Conservation (phyloP, 139 green algal species). For the Chlamydomonas sphaeroides region DNA sequence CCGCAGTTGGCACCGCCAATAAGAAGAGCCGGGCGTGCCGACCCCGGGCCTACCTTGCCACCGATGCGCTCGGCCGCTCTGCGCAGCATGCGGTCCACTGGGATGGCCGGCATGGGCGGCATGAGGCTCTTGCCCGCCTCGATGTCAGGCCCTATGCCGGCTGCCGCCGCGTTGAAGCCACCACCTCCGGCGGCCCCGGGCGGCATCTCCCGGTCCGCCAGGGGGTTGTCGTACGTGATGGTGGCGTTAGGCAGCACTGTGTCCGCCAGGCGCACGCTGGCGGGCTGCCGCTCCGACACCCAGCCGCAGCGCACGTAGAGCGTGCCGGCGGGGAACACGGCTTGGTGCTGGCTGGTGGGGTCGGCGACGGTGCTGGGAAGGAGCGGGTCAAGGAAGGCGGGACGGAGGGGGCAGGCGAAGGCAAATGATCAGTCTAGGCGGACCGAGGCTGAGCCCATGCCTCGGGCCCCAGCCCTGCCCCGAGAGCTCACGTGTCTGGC, state of each 20-base stretch:
- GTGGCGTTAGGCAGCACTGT: constrained; percentile 8
- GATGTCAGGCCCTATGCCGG: constrained; percentile 50
- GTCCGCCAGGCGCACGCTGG: constrained; percentile 30
- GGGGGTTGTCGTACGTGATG: constrained; percentile 45
- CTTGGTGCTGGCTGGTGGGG: constrained; percentile 4
- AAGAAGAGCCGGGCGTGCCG: too few species aligned
- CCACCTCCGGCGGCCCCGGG: too few species aligned
- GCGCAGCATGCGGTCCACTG: constrained; percentile 54
- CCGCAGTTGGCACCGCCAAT: too few species aligned
- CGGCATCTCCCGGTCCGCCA: constrained; percentile 37
- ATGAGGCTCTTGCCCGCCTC: constrained; percentile 54
- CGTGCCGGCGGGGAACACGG: constrained; percentile 58
- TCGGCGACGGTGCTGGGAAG: not conserved
- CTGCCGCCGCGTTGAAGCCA: too few species aligned
- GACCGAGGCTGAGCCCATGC: not conserved
- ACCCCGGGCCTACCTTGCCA: constrained; percentile 51
- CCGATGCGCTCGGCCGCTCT: constrained; percentile 56
- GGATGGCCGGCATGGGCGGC: constrained; percentile 57
- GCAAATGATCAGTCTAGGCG: too few species aligned
- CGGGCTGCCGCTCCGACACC: constrained; percentile 40
- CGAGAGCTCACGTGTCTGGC: not conserved
- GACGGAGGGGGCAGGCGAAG: not conserved
- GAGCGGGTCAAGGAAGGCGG: not conserved
- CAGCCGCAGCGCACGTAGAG: constrained; percentile 67
- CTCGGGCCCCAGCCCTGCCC: not conserved